Conservation (phyloP, 1,284 basidiomycete species). For the Earliella scabrosa region DNA sequence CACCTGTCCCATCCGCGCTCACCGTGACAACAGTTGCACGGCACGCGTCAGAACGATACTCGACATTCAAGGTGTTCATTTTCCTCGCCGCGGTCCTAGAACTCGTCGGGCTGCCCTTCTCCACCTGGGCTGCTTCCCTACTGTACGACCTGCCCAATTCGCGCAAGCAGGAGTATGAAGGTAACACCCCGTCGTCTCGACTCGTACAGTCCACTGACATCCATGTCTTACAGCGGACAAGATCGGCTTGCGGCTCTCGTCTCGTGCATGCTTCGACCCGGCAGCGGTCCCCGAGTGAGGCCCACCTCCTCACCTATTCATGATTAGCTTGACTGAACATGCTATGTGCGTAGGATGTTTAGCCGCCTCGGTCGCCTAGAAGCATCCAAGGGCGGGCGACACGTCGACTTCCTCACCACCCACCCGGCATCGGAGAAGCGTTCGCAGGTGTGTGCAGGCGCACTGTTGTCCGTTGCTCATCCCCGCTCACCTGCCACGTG, state of each 20-base stretch:
- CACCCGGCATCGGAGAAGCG: conserved; percentile 77
- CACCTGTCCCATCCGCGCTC: no score
- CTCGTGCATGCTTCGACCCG: conserved; percentile 85
- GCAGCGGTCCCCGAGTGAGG: conserved; percentile 71
- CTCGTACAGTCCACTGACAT: background rate
- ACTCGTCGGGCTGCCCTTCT: conserved; percentile 53
- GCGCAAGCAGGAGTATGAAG: conserved; percentile 82
- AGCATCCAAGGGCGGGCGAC: conserved; percentile 33
- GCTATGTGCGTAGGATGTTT: no score
- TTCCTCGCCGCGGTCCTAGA: conserved; percentile 55
- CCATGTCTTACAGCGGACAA: conserved; percentile 59
- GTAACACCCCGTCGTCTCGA: conserved; percentile 37
- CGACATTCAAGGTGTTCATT: conserved; percentile 60
- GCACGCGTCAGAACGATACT: conserved; percentile 76
- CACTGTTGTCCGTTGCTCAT: background rate
- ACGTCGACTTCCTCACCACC: conserved; percentile 65
- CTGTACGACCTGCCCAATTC: conserved; percentile 85
- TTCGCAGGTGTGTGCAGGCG: conserved; percentile 75
- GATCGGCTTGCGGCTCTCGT: conserved; percentile 75
- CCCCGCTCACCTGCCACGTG: background rate
- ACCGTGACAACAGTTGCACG: conserved; percentile 77
- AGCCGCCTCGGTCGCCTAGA: conserved; percentile 61
- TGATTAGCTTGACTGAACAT: no score
- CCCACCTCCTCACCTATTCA: no score
- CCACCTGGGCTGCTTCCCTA: conserved; percentile 51